A percentile compares a stretch with the other conserved stretches of the same genome.
Evolutionary conservation across 108 stramenopile genomes (phyloP).

Genomic region (Schizochytrium sp.): DNA sequence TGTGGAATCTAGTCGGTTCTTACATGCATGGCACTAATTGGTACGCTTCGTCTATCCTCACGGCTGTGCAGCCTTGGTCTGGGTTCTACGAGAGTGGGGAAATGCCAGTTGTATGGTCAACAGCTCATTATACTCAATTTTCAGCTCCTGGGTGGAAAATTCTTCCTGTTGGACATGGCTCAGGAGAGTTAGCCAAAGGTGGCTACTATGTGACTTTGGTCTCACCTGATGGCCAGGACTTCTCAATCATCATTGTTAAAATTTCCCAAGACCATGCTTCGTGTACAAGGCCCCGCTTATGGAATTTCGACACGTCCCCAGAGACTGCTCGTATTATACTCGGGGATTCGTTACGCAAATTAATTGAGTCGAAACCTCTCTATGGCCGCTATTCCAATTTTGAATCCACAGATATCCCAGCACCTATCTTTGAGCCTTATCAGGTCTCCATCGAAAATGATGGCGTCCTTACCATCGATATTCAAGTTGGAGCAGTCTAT

Average conservation of each 20-base stretch:
- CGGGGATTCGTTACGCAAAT: neutral
- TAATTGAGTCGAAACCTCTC: neutral
- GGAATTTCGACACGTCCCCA: neutral
- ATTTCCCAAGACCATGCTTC: neutral
- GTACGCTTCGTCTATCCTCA: neutral
- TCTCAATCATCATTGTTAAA: neutral
- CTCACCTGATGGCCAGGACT: constrained; percentile 12
- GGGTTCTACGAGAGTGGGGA: neutral
- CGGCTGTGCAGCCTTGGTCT: constrained; percentile 43
- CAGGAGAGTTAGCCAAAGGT: neutral
- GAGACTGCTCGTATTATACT: neutral
- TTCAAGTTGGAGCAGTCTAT: neutral
- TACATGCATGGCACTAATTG: constrained; percentile 24
- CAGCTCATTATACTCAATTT: constrained; percentile 21
- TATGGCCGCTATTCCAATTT: constrained; percentile 5
- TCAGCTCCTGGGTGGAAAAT: neutral
- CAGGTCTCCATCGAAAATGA: neutral
- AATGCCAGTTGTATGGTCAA: constrained; percentile 13
- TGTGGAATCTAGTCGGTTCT: constrained; percentile 55
- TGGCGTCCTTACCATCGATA: neutral
- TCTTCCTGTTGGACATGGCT: neutral
- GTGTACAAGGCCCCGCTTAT: neutral
- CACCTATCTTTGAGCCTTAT: neutral
- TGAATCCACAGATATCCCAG: neutral
- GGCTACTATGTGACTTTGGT: constrained; percentile 10